These are phyloP conservation scores for Kodamaea nitidulidarum DNA, from an alignment of 805 yeast genomes.

Conservation along the genomic window DNA sequence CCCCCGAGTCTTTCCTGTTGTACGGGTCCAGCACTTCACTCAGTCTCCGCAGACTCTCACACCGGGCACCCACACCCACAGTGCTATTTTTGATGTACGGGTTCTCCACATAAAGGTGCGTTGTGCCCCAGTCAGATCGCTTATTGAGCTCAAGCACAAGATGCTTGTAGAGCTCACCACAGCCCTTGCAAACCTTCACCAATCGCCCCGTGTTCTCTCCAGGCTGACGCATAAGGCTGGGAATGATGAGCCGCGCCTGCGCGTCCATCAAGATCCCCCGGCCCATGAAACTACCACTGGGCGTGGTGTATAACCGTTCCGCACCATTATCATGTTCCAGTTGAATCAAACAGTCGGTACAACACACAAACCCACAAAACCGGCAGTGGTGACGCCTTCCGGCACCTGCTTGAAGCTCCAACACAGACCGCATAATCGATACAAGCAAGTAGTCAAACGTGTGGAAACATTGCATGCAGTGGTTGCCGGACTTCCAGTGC, in stretches of 20 bases:
- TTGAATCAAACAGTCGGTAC: conserved; percentile 21
- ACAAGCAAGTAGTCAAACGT: conserved; percentile 23
- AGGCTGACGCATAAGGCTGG: conserved; percentile 15
- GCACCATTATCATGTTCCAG: conserved; percentile 11
- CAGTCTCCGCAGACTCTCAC: conserved; percentile 3
- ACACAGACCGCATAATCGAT: conserved; percentile 9
- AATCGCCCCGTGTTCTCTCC: conserved; percentile 15
- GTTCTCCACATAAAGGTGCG: conserved; percentile 23
- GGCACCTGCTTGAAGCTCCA: conserved; percentile 16
- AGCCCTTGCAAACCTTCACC: conserved; percentile 32
- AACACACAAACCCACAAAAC: conserved; percentile 47
- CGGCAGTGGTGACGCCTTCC: conserved; percentile 48
- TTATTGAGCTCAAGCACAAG: conserved; percentile 12
- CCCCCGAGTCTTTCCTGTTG: conserved; percentile 50
- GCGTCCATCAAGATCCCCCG: conserved; percentile 19
- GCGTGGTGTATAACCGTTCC: conserved; percentile 8
- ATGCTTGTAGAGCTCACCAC: conserved; percentile 23
- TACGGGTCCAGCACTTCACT: conserved; percentile 8
- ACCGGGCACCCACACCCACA: conserved; percentile 1
- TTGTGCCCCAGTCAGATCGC: conserved; percentile 13
- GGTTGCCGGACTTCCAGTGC: conserved; percentile 46
- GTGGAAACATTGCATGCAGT: conserved; percentile 42
- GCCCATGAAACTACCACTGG: conserved; percentile 10
- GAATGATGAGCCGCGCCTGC: conserved; percentile 33
- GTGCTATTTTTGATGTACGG: conserved; percentile 17